Percentiles rank a stretch among this genome's conserved stretches.
These are phyloP conservation scores for Trichoderma atroviride DNA, from an alignment of 2,329 filamentous ascomycete genomes.

Conservation along the genomic window DNA sequence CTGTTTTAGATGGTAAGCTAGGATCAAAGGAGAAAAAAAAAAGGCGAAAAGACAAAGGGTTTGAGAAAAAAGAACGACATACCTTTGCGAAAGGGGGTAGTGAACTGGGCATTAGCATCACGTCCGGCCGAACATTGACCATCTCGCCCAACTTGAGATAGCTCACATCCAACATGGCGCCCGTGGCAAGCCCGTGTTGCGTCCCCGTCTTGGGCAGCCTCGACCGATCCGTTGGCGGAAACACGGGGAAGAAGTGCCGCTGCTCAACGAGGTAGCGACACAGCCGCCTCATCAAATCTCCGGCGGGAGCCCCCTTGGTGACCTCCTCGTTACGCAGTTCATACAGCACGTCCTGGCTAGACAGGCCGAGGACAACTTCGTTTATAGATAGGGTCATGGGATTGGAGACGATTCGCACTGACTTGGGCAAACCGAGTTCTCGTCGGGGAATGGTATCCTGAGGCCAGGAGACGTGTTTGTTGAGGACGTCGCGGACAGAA, in stretches of 20 bases:
- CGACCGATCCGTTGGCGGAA: conserved; percentile 74
- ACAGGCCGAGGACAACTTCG: conserved; percentile 80
- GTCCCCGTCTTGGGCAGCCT: conserved; percentile 67
- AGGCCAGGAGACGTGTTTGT: conserved; percentile 85
- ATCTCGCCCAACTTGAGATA: conserved; percentile 91
- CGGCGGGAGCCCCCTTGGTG: conserved; percentile 31
- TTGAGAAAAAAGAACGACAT: conserved; percentile 36
- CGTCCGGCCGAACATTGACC: conserved; percentile 80
- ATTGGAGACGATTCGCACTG: conserved; percentile 79
- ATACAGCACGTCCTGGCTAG: conserved; percentile 79
- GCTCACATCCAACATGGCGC: conserved; percentile 77
- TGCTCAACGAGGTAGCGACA: conserved; percentile 83
- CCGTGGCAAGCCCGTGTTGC: conserved; percentile 63
- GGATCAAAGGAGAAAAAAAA: not conserved
- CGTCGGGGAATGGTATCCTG: conserved; percentile 64
- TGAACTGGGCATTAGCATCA: conserved; percentile 80
- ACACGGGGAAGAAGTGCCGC: conserved; percentile 86
- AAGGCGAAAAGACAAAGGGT: not conserved
- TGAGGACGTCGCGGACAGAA: conserved; percentile 78
- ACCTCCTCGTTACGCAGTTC: conserved; percentile 78
- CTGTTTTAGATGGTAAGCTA: conserved; percentile 48
- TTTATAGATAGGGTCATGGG: conserved; percentile 89
- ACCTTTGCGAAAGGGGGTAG: conserved; percentile 89
- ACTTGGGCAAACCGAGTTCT: conserved; percentile 77
- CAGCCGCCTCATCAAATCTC: conserved; percentile 70